These are phyloP conservation scores for Picochlorum sp. DNA, from an alignment of 139 green algal species.

Conservation along the genomic window DNA sequence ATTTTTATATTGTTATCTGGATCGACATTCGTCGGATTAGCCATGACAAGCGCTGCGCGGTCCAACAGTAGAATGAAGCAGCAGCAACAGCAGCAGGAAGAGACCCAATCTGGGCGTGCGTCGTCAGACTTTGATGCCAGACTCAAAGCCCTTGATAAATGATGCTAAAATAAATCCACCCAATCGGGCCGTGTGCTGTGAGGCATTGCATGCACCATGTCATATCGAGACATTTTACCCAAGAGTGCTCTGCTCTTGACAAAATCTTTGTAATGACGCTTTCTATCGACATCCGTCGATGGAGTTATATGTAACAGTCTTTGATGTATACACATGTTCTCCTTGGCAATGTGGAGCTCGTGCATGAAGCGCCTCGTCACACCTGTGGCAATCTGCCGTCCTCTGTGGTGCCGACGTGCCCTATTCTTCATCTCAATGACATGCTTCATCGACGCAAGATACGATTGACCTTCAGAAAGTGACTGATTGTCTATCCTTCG, in stretches of 20 bases:
- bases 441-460: too few relatives aligned
- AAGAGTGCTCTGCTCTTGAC: conserved; percentile 5
- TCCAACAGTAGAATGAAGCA: not conserved
- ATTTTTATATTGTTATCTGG: conserved; percentile 17
- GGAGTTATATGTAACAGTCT: not conserved
- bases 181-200: not conserved
- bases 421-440: too few relatives aligned
- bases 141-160: conserved; percentile 4
- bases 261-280: not conserved
- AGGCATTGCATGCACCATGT: not conserved
- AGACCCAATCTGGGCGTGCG: not conserved
- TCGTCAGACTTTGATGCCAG: not conserved
- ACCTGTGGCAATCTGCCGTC: not conserved
- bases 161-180: not conserved
- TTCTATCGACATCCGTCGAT: conserved; percentile 7
- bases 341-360: not conserved
- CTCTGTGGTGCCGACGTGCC: too few relatives aligned
- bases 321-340: conserved; percentile 17
- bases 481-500: too few relatives aligned
- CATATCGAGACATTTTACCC: conserved; percentile 6
- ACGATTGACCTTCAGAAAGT: too few relatives aligned
- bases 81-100: not conserved
- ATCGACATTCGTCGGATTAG: conserved; percentile 26
- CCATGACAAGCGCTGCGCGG: conserved; percentile 9
- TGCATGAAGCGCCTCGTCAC: conserved; percentile 1